Conservation (phyloP, 2,329 filamentous ascomycete species). For the Fusarium sp. region DNA sequence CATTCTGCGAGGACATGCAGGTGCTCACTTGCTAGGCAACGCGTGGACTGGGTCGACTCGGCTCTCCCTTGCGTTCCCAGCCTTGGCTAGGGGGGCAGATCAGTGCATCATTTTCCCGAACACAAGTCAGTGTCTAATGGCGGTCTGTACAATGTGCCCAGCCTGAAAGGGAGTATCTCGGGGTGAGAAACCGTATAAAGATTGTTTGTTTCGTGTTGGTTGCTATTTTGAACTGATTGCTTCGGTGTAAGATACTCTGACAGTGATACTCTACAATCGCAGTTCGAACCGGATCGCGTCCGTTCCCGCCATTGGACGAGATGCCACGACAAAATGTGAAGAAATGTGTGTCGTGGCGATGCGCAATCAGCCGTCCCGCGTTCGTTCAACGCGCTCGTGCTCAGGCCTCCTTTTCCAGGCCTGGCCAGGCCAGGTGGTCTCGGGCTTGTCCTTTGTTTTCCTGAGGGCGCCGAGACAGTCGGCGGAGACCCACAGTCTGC, state of each 20-base stretch:
- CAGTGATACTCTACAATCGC: neutral
- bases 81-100: neutral
- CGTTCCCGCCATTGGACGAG: neutral
- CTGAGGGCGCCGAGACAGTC: constrained; percentile 10
- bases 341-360: neutral
- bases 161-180: neutral
- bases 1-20: constrained; percentile 2
- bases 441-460: neutral
- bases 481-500: constrained; percentile 10
- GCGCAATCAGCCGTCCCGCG: constrained; percentile 4
- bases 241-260: neutral
- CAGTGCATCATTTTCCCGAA: neutral
- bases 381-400: neutral
- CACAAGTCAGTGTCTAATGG: neutral
- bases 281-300: neutral
- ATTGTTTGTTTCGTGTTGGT: neutral
- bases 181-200: no score
- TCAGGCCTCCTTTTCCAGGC: neutral
- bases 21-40: neutral
- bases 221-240: neutral
- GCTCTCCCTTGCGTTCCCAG: constrained; percentile 25
- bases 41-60: neutral
- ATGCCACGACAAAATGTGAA: neutral
- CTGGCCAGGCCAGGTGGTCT: neutral
- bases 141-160: neutral